These are phyloP conservation scores for Globisporangium carolinianum DNA, from an alignment of 352 stramenopile genomes.

Conservation along the genomic window DNA sequence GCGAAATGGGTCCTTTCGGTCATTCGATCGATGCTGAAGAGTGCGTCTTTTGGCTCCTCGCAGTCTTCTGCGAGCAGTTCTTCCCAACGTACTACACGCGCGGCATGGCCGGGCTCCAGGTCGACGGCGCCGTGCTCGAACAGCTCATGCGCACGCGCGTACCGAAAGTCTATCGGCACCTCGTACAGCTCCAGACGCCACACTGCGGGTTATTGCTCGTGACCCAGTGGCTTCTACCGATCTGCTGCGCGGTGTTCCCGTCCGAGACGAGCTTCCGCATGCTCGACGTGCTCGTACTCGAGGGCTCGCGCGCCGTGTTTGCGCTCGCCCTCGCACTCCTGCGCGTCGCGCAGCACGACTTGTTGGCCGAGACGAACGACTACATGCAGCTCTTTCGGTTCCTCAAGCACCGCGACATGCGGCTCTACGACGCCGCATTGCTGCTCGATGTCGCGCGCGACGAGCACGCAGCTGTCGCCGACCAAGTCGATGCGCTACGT, in stretches of 20 bases:
- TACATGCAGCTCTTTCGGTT: constrained; percentile 64
- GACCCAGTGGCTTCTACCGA: constrained; percentile 57
- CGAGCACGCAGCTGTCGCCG: constrained; percentile 33
- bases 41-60: constrained; percentile 53
- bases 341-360: constrained; percentile 42
- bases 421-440: constrained; percentile 50
- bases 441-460: constrained; percentile 49
- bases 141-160: constrained; percentile 33
- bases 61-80: constrained; percentile 43
- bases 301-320: constrained; percentile 47
- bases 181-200: constrained; percentile 42
- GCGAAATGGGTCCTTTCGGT: too few relatives aligned
- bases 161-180: constrained; percentile 49
- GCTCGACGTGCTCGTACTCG: constrained; percentile 52
- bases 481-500: constrained; percentile 17
- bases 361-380: constrained; percentile 47
- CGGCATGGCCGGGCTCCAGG: constrained; percentile 56
- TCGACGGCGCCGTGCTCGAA: constrained; percentile 53
- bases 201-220: constrained; percentile 54
- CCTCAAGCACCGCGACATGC: constrained; percentile 49
- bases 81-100: constrained; percentile 57
- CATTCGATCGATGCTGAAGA: constrained; percentile 24
- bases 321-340: constrained; percentile 46
- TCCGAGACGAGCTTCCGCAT: constrained; percentile 57
- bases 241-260: constrained; percentile 62